A percentile compares a stretch with the other conserved stretches of the same genome.
Conservation (phyloP, 75 land plant species). For the Selaginella moellendorffii region DNA sequence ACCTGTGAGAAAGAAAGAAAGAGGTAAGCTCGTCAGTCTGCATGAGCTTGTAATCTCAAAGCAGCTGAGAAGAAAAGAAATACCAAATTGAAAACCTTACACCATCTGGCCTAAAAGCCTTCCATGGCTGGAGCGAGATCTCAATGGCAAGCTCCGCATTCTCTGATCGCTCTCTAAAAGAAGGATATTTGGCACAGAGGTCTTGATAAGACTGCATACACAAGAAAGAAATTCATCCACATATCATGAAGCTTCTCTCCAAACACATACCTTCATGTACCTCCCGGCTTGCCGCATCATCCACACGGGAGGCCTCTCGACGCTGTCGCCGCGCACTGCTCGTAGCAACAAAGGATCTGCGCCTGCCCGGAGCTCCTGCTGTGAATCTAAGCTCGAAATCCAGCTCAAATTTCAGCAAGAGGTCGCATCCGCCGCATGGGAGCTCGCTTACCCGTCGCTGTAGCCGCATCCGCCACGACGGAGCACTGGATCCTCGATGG, state of each 20-base stretch:
- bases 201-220: slow-evolving; percentile 60
- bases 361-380: slow-evolving; percentile 2
- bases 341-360: slow-evolving; percentile 36
- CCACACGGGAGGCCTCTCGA: slow-evolving; percentile 25
- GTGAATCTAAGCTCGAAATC: not conserved
- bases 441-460: not conserved
- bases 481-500: not conserved
- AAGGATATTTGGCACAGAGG: slow-evolving; percentile 76
- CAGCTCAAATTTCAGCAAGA: not conserved
- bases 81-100: slow-evolving; percentile 38
- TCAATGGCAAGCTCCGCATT: slow-evolving; percentile 88
- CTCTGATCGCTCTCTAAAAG: slow-evolving; percentile 93
- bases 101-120: slow-evolving; percentile 91
- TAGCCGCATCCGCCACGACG: slow-evolving; percentile 1
- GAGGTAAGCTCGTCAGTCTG: too few species aligned
- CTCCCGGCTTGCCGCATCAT: slow-evolving; percentile 2
- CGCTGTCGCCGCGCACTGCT: slow-evolving; percentile 23
- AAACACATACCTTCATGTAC: not conserved
- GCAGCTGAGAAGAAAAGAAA: slow-evolving; percentile 2
- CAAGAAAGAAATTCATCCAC: not conserved
- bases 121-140: slow-evolving; percentile 90
- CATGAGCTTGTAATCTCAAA: slow-evolving; percentile 1
- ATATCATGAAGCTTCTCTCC: not conserved
- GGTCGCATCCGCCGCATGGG: not conserved
- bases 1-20: slow-evolving; percentile 57